Conservation (phyloP, 352 stramenopile species). For the Chrysophaeum taylorii region DNA sequence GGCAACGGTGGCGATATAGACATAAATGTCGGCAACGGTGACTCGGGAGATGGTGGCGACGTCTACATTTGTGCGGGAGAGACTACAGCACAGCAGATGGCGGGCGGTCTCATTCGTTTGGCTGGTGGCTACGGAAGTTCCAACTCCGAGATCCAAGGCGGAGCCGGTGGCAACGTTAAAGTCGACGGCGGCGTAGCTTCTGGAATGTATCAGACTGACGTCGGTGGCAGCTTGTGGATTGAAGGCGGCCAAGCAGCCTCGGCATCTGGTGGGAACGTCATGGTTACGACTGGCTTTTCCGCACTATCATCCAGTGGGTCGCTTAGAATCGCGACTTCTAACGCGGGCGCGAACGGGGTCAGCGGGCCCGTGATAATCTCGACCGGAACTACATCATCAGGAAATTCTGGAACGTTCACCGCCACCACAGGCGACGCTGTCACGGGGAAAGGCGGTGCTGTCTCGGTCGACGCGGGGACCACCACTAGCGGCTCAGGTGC, state of each 20-base stretch:
- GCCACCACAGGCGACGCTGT: background rate
- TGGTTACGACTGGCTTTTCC: constrained; percentile 28
- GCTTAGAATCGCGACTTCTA: constrained; percentile 47
- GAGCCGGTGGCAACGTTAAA: constrained; percentile 60
- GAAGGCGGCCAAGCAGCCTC: constrained; percentile 32
- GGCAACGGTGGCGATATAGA: constrained; percentile 54
- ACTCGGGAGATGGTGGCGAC: constrained; percentile 27
- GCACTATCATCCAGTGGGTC: constrained; percentile 47
- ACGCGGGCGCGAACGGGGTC: constrained; percentile 47
- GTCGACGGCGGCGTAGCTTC: constrained; percentile 46
- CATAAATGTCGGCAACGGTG: constrained; percentile 45
- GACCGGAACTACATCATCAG: constrained; percentile 42
- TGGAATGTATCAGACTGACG: constrained; percentile 28
- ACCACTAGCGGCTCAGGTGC: too few relatives aligned
- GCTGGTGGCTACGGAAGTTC: constrained; percentile 37
- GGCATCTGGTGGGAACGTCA: constrained; percentile 27
- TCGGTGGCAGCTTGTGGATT: constrained; percentile 13
- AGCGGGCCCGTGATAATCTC: constrained; percentile 47
- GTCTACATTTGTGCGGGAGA: constrained; percentile 28
- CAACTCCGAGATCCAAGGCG: constrained; percentile 53
- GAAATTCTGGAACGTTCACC: constrained; percentile 30
- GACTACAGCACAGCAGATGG: constrained; percentile 26
- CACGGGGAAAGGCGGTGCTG: background rate
- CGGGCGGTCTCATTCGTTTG: constrained; percentile 42
- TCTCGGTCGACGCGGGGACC: background rate